These are phyloP conservation scores for Funneliformis geosporum DNA, from an alignment of 192 early-diverging fungal genomes.

Conservation along the genomic window DNA sequence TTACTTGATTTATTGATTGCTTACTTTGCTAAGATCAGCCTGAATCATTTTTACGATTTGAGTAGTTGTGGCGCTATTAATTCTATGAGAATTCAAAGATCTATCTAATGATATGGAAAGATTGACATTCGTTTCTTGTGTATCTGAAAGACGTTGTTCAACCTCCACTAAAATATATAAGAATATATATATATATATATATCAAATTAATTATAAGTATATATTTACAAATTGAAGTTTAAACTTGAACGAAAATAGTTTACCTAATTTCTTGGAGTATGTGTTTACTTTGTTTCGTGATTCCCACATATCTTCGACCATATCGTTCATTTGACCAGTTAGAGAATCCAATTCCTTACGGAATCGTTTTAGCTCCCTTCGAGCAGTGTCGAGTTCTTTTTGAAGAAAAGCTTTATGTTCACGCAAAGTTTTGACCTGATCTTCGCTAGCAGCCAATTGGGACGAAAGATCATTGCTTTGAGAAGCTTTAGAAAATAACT, in stretches of 20 bases:
- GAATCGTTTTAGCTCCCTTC: slow-evolving; percentile 54
- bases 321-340: slow-evolving; percentile 59
- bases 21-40: slow-evolving; percentile 55
- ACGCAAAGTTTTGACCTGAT: slow-evolving; percentile 42
- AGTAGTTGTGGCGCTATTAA: slow-evolving; percentile 57
- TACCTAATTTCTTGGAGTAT: slow-evolving; percentile 56
- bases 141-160: slow-evolving; percentile 55
- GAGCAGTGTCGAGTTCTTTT: slow-evolving; percentile 51
- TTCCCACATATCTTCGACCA: slow-evolving; percentile 59
- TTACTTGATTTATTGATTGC: background rate
- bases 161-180: slow-evolving; percentile 53
- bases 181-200: background rate
- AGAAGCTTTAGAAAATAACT: slow-evolving; percentile 40
- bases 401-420: slow-evolving; percentile 53
- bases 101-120: slow-evolving; percentile 54
- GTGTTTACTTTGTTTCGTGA: slow-evolving; percentile 53
- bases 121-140: slow-evolving; percentile 59
- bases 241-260: background rate
- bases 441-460: slow-evolving; percentile 39
- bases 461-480: slow-evolving; percentile 39
- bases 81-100: slow-evolving; percentile 55
- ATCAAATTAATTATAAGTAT: background rate
- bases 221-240: background rate
- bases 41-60: slow-evolving; percentile 61
- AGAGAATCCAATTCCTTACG: slow-evolving; percentile 58